Percentiles rank a stretch among this genome's conserved stretches.
Evolutionary conservation across 2,329 filamentous ascomycete genomes (phyloP).

Genomic region (Xylariaceae sp.): DNA sequence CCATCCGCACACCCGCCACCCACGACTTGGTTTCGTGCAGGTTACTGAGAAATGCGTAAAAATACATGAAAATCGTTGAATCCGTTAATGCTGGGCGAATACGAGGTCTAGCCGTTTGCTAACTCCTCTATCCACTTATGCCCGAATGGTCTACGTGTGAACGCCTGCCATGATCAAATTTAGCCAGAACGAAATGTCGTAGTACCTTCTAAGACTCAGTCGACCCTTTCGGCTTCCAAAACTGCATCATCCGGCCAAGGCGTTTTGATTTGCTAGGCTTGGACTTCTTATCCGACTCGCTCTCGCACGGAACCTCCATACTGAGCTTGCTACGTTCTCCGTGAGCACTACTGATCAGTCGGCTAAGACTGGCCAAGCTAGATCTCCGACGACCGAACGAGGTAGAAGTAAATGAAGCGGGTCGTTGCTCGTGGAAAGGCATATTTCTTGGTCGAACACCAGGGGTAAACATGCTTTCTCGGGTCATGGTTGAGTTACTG

Average conservation of each 20-base stretch:
- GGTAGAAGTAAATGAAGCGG: constrained; percentile 63
- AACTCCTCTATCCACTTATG: constrained; percentile 1
- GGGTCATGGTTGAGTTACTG: constrained; percentile 76
- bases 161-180: constrained; percentile 3
- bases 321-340: constrained; percentile 76
- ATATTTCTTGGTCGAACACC: constrained; percentile 42
- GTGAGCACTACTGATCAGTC: constrained; percentile 74
- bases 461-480: constrained; percentile 60
- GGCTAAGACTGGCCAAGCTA: constrained; percentile 75
- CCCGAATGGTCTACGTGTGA: background rate
- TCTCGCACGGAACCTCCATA: constrained; percentile 64
- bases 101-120: background rate
- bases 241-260: constrained; percentile 75
- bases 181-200: constrained; percentile 8
- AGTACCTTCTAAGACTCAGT: constrained; percentile 24
- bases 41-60: constrained; percentile 22
- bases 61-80: constrained; percentile 28
- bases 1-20: constrained; percentile 9
- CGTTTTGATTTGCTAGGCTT: constrained; percentile 69
- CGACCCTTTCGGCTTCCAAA: constrained; percentile 68
- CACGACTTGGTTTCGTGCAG: constrained; percentile 12
- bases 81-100: constrained; percentile 11
- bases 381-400: constrained; percentile 71
- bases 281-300: constrained; percentile 58
- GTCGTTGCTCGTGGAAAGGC: constrained; percentile 57